Conservation (phyloP, 2,329 filamentous ascomycete species). For the Arthrobotrys sinensis region DNA sequence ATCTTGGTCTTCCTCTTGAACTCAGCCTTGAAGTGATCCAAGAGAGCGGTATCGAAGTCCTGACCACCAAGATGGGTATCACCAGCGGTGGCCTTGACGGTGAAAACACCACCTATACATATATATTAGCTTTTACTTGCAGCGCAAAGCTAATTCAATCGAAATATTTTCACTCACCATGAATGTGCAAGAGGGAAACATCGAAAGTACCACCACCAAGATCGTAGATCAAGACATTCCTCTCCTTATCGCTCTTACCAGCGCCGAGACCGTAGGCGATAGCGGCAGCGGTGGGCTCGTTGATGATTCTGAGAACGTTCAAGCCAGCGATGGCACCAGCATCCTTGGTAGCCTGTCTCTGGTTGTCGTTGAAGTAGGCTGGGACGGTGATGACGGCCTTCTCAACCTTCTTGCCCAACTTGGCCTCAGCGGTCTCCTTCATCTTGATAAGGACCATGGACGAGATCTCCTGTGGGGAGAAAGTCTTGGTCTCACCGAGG, state of each 20-base stretch:
- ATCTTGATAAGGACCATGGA: conserved; percentile 99
- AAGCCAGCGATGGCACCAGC: conserved; percentile 97
- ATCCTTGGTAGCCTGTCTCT: conserved; percentile 99
- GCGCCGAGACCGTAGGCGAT: conserved; percentile 98
- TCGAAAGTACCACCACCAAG: conserved; percentile 99
- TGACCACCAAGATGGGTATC: conserved; percentile 96
- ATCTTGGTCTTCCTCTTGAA: conserved; percentile 85
- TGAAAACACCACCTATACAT: conserved; percentile 83
- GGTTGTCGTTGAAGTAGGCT: conserved; percentile 99
- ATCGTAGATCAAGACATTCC: conserved; percentile 99
- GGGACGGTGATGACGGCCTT: conserved; percentile 99
- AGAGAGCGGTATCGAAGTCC: conserved; percentile 95
- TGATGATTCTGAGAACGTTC: conserved; percentile 99
- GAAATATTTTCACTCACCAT: conserved; percentile 72
- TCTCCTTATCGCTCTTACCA: conserved; percentile 96
- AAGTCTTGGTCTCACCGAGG: conserved; percentile 92
- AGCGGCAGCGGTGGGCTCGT: conserved; percentile 98
- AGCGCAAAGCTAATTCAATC: not conserved
- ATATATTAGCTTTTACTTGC: not conserved
- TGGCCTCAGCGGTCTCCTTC: conserved; percentile 98
- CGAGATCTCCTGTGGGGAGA: conserved; percentile 98
- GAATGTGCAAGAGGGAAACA: conserved; percentile 98
- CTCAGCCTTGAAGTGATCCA: conserved; percentile 97
- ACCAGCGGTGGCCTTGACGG: conserved; percentile 97
- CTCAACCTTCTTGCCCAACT: conserved; percentile 98